A percentile compares a stretch with the other conserved stretches of the same genome.
Evolutionary conservation across 1,139 yeast species (phyloP).

Genomic region (Saccharomyces hybrid): DNA sequence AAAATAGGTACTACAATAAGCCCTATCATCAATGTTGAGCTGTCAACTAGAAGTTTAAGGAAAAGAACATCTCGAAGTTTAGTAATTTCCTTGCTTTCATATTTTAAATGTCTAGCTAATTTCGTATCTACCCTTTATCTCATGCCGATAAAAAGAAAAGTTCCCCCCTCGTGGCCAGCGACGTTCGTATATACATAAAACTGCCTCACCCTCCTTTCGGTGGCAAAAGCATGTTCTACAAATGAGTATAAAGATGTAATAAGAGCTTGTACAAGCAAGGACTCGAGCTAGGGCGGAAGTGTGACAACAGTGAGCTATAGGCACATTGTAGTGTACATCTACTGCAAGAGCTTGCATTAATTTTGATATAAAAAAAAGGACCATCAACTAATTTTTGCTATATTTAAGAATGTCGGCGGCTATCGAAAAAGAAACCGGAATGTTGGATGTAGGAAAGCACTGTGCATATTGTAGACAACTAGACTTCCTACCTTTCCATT

Average conservation of each 20-base stretch:
- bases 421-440: conserved; percentile 31
- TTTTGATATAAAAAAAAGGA: background rate
- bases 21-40: background rate
- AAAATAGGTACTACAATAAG: background rate
- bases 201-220: background rate
- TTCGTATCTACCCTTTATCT: background rate
- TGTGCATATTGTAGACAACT: conserved; percentile 55
- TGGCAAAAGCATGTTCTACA: background rate
- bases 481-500: conserved; percentile 64
- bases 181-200: background rate
- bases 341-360: background rate
- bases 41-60: background rate
- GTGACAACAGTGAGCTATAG: background rate
- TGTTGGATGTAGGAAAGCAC: conserved; percentile 64
- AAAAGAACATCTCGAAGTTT: background rate
- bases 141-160: background rate
- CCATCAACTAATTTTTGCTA: background rate
- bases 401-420: background rate
- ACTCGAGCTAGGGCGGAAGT: background rate
- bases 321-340: background rate
- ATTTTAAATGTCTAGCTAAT: background rate
- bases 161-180: background rate
- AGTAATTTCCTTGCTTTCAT: background rate
- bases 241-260: background rate
- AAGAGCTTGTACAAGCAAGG: background rate